phyloP scores from a whole-genome alignment of 345 rosid species.

The Euphorbia pulcherrima region DNA sequence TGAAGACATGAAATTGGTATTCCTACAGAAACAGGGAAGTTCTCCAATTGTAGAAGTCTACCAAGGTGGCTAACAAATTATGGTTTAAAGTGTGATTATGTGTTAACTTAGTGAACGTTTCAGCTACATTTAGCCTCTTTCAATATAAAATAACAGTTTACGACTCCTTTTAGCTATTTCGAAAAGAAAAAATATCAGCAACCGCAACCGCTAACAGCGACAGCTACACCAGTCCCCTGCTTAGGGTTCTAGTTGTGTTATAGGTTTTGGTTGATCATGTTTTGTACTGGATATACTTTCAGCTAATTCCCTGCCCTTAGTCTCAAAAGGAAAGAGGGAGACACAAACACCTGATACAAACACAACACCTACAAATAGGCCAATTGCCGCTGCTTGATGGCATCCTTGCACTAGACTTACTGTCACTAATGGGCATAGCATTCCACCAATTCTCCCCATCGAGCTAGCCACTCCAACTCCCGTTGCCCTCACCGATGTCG shows the following conservation, averaged over 20 bases:
- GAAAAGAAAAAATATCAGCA: no score
- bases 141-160: no score
- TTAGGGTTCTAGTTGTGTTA: background rate
- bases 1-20: no score
- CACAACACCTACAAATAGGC: slow-evolving; percentile 56
- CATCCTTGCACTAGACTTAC: slow-evolving; percentile 78
- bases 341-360: slow-evolving; percentile 63
- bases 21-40: no score
- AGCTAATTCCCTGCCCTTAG: slow-evolving; percentile 64
- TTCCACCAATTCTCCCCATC: slow-evolving; percentile 88
- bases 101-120: no score
- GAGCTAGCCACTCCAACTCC: slow-evolving; percentile 83
- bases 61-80: no score
- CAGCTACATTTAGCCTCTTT: no score
- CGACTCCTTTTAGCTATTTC: no score
- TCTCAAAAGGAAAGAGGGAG: slow-evolving; percentile 67
- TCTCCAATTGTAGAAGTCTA: no score
- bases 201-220: no score
- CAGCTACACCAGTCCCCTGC: no score
- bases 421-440: slow-evolving; percentile 82
- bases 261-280: background rate
- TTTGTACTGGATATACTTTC: slow-evolving; percentile 39
- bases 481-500: slow-evolving; percentile 82
- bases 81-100: no score
- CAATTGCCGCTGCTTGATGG: slow-evolving; percentile 58